These are phyloP conservation scores for Pleurotus pulmonarius DNA, from an alignment of 768 basidiomycete species.

Conservation along the genomic window DNA sequence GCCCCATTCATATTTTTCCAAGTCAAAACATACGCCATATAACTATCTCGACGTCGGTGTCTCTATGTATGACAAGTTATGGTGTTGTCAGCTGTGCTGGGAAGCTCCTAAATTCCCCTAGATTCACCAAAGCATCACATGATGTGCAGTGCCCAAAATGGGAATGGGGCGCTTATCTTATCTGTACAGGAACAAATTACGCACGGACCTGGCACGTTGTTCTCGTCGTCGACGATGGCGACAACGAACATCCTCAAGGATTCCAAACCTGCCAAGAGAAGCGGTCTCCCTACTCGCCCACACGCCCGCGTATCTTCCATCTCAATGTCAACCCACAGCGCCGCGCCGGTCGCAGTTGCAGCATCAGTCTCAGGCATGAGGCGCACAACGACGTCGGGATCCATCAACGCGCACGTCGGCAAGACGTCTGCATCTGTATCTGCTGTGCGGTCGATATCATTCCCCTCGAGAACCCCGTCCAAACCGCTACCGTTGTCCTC, in stretches of 20 bases:
- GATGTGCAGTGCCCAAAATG: too few species aligned
- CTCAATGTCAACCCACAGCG: slow-evolving; percentile 8
- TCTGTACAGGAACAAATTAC: not conserved
- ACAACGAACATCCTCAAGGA: not conserved
- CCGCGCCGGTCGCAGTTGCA: slow-evolving; percentile 7
- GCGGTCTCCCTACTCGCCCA: slow-evolving; percentile 1
- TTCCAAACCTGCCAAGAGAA: not conserved
- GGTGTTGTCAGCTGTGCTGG: too few species aligned
- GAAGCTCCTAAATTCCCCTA: too few species aligned
- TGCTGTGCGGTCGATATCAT: not conserved
- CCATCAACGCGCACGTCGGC: not conserved
- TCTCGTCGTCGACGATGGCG: slow-evolving; percentile 1
- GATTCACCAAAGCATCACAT: too few species aligned
- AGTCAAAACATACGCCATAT: too few species aligned
- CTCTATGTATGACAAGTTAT: too few species aligned
- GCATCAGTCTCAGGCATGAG: slow-evolving; percentile 2
- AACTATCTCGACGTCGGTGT: too few species aligned
- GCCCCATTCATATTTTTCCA: too few species aligned
- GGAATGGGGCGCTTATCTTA: not conserved
- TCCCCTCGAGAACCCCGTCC: not conserved
- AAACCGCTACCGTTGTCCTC: not conserved
- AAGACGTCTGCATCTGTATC: slow-evolving; percentile 4
- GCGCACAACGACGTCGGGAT: not conserved
- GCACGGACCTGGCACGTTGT: not conserved
- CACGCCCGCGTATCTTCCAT: slow-evolving; percentile 9